Percentiles rank a stretch among this genome's conserved stretches.
phyloP scores from a whole-genome alignment of 2,329 filamentous ascomycete species.

The Phoma herbarum region DNA sequence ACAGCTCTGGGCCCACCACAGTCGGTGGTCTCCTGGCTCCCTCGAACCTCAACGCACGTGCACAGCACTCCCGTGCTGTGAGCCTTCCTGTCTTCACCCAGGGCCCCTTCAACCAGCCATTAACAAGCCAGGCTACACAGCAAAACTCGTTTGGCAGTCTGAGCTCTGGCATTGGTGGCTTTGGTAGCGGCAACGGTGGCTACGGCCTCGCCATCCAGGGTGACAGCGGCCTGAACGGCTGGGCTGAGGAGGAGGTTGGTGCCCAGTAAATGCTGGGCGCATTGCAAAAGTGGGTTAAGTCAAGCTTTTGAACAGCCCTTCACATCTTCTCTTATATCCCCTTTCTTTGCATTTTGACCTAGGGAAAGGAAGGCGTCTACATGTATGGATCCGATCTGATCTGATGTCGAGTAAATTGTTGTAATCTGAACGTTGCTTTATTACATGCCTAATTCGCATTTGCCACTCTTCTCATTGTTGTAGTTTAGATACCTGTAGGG shows the following conservation, averaged over 20 bases:
- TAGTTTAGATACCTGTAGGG: constrained; percentile 41
- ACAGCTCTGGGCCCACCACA: constrained; percentile 67
- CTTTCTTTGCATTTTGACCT: constrained; percentile 27
- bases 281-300: constrained; percentile 3
- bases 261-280: constrained; percentile 54
- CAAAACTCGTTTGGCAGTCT: constrained; percentile 66
- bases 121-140: constrained; percentile 49
- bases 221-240: constrained; percentile 66
- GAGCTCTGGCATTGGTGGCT: constrained; percentile 66
- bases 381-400: constrained; percentile 23
- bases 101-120: constrained; percentile 60
- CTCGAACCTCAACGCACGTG: constrained; percentile 66
- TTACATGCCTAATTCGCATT: constrained; percentile 29
- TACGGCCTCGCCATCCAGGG: constrained; percentile 69
- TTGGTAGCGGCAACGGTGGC: constrained; percentile 61
- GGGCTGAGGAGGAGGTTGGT: constrained; percentile 70
- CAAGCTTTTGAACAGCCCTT: constrained; percentile 13
- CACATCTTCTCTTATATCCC: constrained; percentile 24
- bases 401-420: constrained; percentile 33
- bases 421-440: constrained; percentile 32
- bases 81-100: constrained; percentile 80
- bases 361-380: constrained; percentile 22
- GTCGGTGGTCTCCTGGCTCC: constrained; percentile 81
- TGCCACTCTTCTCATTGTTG: constrained; percentile 28
- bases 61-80: constrained; percentile 80